Percentiles rank a stretch among this genome's conserved stretches.
phyloP scores from a whole-genome alignment of 2,329 filamentous ascomycete species.

The Fusarium nygamai region DNA sequence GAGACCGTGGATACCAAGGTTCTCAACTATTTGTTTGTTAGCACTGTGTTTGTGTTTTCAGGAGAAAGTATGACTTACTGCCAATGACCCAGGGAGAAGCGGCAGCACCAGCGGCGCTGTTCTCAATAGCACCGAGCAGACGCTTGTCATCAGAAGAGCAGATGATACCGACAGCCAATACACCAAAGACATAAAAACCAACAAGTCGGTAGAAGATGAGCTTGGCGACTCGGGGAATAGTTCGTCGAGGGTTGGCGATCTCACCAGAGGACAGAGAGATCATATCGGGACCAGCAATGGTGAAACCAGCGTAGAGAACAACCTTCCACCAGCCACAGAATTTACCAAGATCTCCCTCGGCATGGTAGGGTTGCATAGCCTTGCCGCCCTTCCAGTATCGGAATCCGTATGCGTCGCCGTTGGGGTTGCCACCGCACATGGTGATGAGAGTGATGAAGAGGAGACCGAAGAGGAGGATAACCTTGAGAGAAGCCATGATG shows the following conservation, averaged over 20 bases:
- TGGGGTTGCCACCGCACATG: constrained; percentile 75
- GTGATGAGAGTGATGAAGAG: constrained; percentile 72
- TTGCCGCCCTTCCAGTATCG: constrained; percentile 59
- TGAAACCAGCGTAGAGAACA: constrained; percentile 75
- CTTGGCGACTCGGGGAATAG: constrained; percentile 76
- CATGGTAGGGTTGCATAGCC: constrained; percentile 49
- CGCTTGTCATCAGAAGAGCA: constrained; percentile 60
- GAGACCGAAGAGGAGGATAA: constrained; percentile 61
- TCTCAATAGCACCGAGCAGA: constrained; percentile 55
- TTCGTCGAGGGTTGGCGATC: constrained; percentile 70
- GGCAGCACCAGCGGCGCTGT: constrained; percentile 63
- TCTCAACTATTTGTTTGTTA: constrained; percentile 50
- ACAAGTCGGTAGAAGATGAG: constrained; percentile 79
- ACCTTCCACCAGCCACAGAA: constrained; percentile 67
- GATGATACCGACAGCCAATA: constrained; percentile 65
- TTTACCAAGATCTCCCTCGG: constrained; percentile 62
- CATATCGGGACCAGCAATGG: constrained; percentile 74
- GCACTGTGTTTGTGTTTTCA: background rate
- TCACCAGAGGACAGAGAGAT: constrained; percentile 67
- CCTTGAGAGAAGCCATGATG: constrained; percentile 67
- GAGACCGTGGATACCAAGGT: constrained; percentile 60
- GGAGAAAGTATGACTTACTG: constrained; percentile 7
- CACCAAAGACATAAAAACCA: constrained; percentile 74
- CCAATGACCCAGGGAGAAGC: constrained; percentile 70
- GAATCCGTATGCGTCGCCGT: constrained; percentile 71